Conservation (phyloP, 2,329 filamentous ascomycete species). For the Calonectria hawksworthii region DNA sequence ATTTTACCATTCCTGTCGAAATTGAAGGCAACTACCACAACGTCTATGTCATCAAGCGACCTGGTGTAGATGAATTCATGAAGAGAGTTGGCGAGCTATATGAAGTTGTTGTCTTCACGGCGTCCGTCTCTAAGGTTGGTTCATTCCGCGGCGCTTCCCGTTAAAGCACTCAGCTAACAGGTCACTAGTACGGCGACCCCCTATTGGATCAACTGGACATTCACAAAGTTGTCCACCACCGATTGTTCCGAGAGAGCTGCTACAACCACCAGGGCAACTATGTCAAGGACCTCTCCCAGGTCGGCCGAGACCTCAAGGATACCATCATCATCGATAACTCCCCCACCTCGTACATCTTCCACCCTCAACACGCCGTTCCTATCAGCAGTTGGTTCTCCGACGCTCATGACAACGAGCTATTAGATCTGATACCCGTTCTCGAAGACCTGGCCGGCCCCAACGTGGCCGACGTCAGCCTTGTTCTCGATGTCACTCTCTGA, state of each 20-base stretch:
- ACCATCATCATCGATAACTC: slow-evolving; percentile 99
- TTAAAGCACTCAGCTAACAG: slow-evolving; percentile 39
- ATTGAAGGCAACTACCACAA: slow-evolving; percentile 99
- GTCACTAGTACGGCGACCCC: slow-evolving; percentile 88
- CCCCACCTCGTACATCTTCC: slow-evolving; percentile 99
- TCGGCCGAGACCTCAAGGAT: slow-evolving; percentile 94
- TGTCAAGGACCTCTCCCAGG: slow-evolving; percentile 98
- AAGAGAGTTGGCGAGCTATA: slow-evolving; percentile 98
- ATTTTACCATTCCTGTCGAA: slow-evolving; percentile 98
- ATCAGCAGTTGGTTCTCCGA: slow-evolving; percentile 99
- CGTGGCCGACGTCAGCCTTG: slow-evolving; percentile 95
- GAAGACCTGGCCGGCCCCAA: slow-evolving; percentile 92
- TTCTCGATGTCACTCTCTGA: slow-evolving; percentile 90
- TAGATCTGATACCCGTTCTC: slow-evolving; percentile 97
- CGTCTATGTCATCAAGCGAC: slow-evolving; percentile 98
- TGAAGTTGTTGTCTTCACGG: slow-evolving; percentile 98
- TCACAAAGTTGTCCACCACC: slow-evolving; percentile 95
- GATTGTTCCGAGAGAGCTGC: slow-evolving; percentile 97
- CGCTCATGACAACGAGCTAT: slow-evolving; percentile 97
- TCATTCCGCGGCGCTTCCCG: not conserved
- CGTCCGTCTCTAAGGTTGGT: slow-evolving; percentile 93
- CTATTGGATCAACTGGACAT: slow-evolving; percentile 97
- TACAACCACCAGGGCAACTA: slow-evolving; percentile 99
- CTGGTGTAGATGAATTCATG: slow-evolving; percentile 99
- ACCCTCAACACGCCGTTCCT: slow-evolving; percentile 97